Conservation (phyloP, 2,329 filamentous ascomycete species). For the Fusarium sp. region DNA sequence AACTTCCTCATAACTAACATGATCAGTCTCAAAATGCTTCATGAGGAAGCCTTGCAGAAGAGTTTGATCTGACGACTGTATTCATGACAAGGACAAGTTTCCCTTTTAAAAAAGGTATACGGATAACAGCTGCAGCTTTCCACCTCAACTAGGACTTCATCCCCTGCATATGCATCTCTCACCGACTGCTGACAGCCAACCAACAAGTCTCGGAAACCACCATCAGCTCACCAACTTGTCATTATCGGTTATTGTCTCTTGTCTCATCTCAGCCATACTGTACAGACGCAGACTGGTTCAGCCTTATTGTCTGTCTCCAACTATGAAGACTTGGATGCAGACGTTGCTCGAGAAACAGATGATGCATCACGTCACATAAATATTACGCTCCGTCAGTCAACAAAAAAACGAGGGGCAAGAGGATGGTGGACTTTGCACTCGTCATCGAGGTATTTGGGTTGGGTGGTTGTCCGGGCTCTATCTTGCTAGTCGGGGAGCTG, state of each 20-base stretch:
- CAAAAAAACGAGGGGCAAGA: background rate
- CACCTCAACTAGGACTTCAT: background rate
- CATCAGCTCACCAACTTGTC: conserved; percentile 35
- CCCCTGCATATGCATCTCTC: conserved; percentile 27
- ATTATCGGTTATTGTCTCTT: conserved; percentile 6
- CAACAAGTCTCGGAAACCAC: conserved; percentile 32
- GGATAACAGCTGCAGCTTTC: conserved; percentile 16
- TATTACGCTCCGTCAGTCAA: background rate
- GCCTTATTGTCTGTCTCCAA: conserved; percentile 17
- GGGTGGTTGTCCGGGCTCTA: conserved; percentile 22
- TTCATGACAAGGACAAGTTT: conserved; percentile 27
- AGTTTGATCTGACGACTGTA: background rate
- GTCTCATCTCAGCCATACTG: conserved; percentile 7
- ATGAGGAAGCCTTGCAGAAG: background rate
- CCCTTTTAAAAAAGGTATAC: conserved; percentile 3
- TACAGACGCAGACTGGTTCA: background rate
- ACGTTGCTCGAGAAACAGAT: conserved; percentile 37
- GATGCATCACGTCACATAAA: conserved; percentile 30
- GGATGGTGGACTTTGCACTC: conserved; percentile 24
- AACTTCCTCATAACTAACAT: background rate
- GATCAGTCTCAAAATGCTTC: background rate
- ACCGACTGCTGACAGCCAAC: conserved; percentile 33
- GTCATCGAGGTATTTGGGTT: conserved; percentile 24
- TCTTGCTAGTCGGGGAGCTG: conserved; percentile 14
- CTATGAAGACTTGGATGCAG: background rate